Evolutionary conservation across 305 asterid species (phyloP), one percentile per base, ranked within the genome.

Genomic region (Galium porrigens): DNA sequence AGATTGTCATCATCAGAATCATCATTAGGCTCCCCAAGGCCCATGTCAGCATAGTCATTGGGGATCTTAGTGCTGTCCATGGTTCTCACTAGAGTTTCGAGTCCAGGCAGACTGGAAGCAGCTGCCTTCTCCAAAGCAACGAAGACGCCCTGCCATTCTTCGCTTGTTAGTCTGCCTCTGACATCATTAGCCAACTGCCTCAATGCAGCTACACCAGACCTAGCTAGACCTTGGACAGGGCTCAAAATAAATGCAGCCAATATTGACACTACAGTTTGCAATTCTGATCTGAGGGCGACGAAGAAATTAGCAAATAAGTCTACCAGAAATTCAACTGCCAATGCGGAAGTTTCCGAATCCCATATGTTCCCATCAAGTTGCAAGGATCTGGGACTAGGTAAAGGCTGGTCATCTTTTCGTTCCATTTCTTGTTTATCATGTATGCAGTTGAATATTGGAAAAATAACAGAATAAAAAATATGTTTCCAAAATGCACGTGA

Each of bases 201-300:
- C 83, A 92, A 76, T 55, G 96, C 89, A 71, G 92, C 81, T 49
- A 89, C 95, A 49, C 95, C 99, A 5, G 95, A 84, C 33, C 80
- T 79, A 52, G 97, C 87, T 62, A 87, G 89, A 78, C 86, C 94
- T 69, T 87, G 96, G 68, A 85, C 87, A 68, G 91, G 83, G 80
- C 86, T 80, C 73, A 71, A 80, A 44, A 89, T 73, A 66, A 81
- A 84, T 33, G 84, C 88, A 56, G 78, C 82, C 73, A 92, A 76
- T 75, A 87, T 82, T 52, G 90, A 82, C 73, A 92, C 80, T 37
- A 87, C 86, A 70, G 82, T 81, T 70, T 74, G 84, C 72, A 92
- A 72, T 69, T 87, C 92, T 68, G 86, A 72, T 85, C 94, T 87
- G 53, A 86, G 75, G 66, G 78, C 70, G 61, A 72, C 83, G 69